Evolutionary conservation across 2,329 filamentous ascomycete genomes (phyloP), one percentile per base, ranked within the genome.

Genomic region (Phialophora tarda): DNA sequence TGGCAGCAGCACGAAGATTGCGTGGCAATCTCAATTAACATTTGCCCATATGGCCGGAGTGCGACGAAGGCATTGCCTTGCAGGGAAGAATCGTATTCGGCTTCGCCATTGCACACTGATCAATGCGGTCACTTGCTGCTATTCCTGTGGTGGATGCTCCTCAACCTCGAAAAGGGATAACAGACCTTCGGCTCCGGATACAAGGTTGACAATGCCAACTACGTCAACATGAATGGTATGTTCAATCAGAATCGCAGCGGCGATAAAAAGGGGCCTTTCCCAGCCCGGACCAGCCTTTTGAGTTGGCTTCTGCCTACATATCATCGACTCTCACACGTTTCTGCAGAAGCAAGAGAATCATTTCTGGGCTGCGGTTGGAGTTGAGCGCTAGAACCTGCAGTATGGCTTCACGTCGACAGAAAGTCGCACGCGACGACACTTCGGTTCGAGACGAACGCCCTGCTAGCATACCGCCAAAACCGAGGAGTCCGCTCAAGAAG

Each of bases 1-100:
- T 47, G 24, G 26, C 44, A 14, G n/a, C 28, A 41, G 30, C 47
- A 26, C 24, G 32, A 23, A 51, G 26, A 60, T 53, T 53, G 58
- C 58, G 57, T n/a, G 57, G 57, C 57, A 58, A 10, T n/a, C 21
- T 26, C 55, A 32, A 7, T n/a, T 23, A 51, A 21, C 17, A 51
- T 26, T 51, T 51, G 10, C 14, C 34, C 14, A 41, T 41, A 3
- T 17, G 12, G 47, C 47, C 21, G 21, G 17, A 23, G 23, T 23
- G 8, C 17, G 11, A 26, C 4, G 48, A 26, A 51, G 24, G 23
- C 48, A 26, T 21, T 24, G 26, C 48, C 10, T 14, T 26, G 48
- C 23, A 12, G 14, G 11, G 11, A 26, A 26, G 23, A 24, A 4
- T 53, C 23, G 11, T 28, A 26, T 53, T 8, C 21, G n/a, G 48